phyloP scores from a whole-genome alignment of 208 protist species.

The Lotmaria passim region DNA sequence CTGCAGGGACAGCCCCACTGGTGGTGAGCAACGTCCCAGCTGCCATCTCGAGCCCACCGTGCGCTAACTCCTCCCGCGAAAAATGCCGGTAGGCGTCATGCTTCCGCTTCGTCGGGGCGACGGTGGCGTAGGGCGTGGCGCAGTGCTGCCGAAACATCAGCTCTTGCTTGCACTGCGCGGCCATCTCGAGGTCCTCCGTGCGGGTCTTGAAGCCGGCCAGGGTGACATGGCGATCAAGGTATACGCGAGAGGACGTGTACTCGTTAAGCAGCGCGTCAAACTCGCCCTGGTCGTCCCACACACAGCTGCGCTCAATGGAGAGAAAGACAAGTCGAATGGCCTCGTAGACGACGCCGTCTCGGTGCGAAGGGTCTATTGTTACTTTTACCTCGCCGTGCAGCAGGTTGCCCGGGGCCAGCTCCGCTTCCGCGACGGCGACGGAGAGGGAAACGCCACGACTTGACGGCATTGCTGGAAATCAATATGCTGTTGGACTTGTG shows the following conservation, averaged over 20 bases:
- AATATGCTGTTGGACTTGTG: too few relatives aligned
- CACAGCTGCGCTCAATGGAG: constrained; percentile 47
- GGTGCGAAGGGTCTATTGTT: constrained; percentile 27
- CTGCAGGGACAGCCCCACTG: neutral
- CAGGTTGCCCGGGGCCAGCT: constrained; percentile 32
- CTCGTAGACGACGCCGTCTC: constrained; percentile 39
- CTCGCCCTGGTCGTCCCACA: constrained; percentile 68
- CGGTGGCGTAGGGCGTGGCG: constrained; percentile 52
- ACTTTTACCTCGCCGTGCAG: constrained; percentile 47
- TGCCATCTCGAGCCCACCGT: constrained; percentile 25
- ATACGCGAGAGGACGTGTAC: constrained; percentile 60
- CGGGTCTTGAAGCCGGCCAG: constrained; percentile 45
- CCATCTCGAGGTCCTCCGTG: constrained; percentile 48
- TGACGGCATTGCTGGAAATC: constrained; percentile 20
- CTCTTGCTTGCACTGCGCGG: constrained; percentile 52
- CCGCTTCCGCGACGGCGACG: constrained; percentile 15
- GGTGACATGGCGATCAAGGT: constrained; percentile 64
- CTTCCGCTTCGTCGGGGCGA: constrained; percentile 41
- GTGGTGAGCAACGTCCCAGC: constrained; percentile 21
- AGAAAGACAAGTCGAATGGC: constrained; percentile 48
- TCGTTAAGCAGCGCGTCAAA: constrained; percentile 58
- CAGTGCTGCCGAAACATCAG: constrained; percentile 53
- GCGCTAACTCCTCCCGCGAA: constrained; percentile 24
- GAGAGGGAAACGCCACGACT: constrained; percentile 32
- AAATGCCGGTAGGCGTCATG: constrained; percentile 31